Evolutionary conservation across 1,284 basidiomycete genomes (phyloP), one percentile per base, ranked within the genome.

Genomic region (Irpex sp.): DNA sequence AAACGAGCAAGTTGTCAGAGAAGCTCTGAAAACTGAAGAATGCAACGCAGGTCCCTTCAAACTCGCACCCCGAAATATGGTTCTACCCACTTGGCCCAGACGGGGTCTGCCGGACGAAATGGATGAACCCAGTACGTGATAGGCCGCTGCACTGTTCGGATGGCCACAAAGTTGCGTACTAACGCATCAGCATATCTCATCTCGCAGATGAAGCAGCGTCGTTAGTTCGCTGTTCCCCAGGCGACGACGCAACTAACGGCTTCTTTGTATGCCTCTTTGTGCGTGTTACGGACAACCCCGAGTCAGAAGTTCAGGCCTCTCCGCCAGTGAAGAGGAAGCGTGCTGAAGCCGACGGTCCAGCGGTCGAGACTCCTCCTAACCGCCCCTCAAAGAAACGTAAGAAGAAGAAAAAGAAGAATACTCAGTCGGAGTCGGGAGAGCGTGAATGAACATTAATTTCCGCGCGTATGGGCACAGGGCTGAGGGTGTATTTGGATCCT

Each of bases 201-300:
- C 8, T 19, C 60, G 39, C 68, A 89, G 89, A 76, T 5, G 76
- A 88, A 65, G 89, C 93, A 1, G 78, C 83, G 5, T 85, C 87
- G 1, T 77, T 97, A 19, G 77, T 97, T 46, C 85, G 95, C n/a
- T 97, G 94, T 75, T 82, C 84, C 26, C 93, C 95, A 0, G 88
- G 86, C 43, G 91, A 92, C 65, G 94, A 97, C 71, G 85, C 83
- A 49, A 97, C 95, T 15, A 97, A 97, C 72, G 95, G 95, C 0
- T 98, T 97, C 79, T 97, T 97, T 69, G 94, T 98, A 19, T 87
- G 93, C 31, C 93, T 94, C 74, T 94, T 97, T 71, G 78, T 93
- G 53, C 71, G 72, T 54, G 57, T 51, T 61, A 64, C 36, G 62
- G 36, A 59, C 35, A 62, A 39, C 43, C 59, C 62, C 55, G 58